These are phyloP conservation scores for Penicillium sp. DNA, from an alignment of 2,329 filamentous ascomycete species.

Conservation along the genomic window DNA sequence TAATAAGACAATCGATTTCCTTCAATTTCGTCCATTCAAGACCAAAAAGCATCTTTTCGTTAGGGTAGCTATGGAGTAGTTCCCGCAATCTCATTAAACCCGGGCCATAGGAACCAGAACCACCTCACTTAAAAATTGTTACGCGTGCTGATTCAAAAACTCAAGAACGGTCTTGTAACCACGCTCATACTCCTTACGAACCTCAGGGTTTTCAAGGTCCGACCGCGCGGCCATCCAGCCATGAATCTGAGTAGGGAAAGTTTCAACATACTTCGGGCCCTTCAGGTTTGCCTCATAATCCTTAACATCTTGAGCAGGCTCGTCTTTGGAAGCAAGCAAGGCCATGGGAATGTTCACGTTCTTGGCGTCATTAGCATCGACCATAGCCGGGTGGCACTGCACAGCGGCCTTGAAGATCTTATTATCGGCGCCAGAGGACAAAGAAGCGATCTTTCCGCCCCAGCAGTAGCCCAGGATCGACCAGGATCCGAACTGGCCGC, in stretches of 20 bases:
- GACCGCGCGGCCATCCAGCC: slow-evolving; percentile 48
- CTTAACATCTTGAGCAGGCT: slow-evolving; percentile 49
- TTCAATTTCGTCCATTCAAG: too few relatives aligned
- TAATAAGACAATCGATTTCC: too few relatives aligned
- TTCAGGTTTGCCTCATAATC: slow-evolving; percentile 40
- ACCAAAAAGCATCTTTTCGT: background rate
- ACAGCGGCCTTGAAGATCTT: slow-evolving; percentile 55
- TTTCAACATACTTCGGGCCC: slow-evolving; percentile 43
- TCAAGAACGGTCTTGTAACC: slow-evolving; percentile 41
- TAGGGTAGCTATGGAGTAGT: background rate
- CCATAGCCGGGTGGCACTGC: slow-evolving; percentile 58
- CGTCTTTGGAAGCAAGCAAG: slow-evolving; percentile 56
- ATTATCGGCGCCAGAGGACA: slow-evolving; percentile 50
- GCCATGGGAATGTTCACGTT: slow-evolving; percentile 55
- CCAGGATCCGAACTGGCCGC: slow-evolving; percentile 51
- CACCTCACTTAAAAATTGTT: background rate
- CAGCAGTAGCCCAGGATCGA: slow-evolving; percentile 61
- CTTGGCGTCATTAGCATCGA: slow-evolving; percentile 56
- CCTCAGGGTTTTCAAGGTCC: slow-evolving; percentile 39
- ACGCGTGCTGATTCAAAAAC: slow-evolving; percentile 44
- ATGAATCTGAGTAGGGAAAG: slow-evolving; percentile 44
- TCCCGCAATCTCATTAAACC: background rate
- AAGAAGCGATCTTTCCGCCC: slow-evolving; percentile 56
- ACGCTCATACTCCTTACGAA: slow-evolving; percentile 44
- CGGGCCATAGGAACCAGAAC: too few relatives aligned